Base-by-base conservation (phyloP, 331 rosid species). In the Pyracantha coccinea region DNA sequence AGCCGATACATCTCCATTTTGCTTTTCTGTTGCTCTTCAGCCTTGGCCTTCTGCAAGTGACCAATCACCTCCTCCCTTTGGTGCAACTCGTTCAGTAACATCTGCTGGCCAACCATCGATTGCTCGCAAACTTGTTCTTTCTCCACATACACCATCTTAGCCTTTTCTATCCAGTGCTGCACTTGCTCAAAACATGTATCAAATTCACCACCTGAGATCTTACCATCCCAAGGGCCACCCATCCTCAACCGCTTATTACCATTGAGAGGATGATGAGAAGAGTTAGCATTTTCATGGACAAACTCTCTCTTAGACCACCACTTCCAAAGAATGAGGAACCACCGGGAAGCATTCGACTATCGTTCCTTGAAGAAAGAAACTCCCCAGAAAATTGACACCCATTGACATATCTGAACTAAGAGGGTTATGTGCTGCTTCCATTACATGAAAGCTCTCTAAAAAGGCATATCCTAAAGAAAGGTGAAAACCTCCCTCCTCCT, bases 281-380 rank as follows among this genome's bases (percentile, higher is more conserved):
- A 75, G 78, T 76, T 68, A 64, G 83, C 90, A 84, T 79, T 78
- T 76, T 88, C 96, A 71, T 84, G 80, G 70, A 35, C 80, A 50
- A 82, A 59, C 67, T 77, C 92, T 80, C 96, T 87, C 88, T 94
- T 94, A 89, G 82, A 78, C 86, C 86, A 78, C 86, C 86, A 85
- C 83, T 89, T 64, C 86, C 89, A 76, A 87, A 92, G 83, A 80
- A 78, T 10, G 92, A 83, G 0, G 89, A 68, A 29, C 76, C 65
- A 35, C 90, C 86, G 69, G 87, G 17, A 69, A 79, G 74, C 87
- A 89, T 82, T 54, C 83, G 81, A 50, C 69, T 21, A 69, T 93
- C 97, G 68, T 91, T 95, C 78, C 96, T 88, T 13, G 92, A 38
- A 12, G 93, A 80, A 60, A 86, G 83, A 79, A 92, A 91, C 21